Evolutionary conservation across 768 basidiomycete genomes (phyloP).

Genomic region (Agaricus sinodeliciosus): DNA sequence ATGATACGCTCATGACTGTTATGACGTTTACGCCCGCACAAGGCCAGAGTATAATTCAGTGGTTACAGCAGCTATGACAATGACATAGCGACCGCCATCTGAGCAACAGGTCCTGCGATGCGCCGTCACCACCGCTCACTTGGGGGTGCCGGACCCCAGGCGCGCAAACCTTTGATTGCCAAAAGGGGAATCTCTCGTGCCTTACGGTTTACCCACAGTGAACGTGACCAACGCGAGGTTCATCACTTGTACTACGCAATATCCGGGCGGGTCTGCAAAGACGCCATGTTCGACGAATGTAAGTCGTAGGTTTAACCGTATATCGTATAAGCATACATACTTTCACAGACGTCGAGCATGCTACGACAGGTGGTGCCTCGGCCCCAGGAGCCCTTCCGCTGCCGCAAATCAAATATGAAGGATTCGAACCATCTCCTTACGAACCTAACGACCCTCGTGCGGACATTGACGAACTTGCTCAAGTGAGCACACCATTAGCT

Average conservation of each 20-base stretch:
- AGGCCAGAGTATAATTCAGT: too few species aligned
- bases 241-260: not conserved
- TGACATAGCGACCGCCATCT: too few species aligned
- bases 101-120: too few species aligned
- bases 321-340: conserved; percentile 8
- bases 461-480: conserved; percentile 31
- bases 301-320: conserved; percentile 21
- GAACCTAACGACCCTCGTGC: conserved; percentile 43
- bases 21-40: too few species aligned
- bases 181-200: too few species aligned
- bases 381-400: conserved; percentile 29
- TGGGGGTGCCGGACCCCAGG: too few species aligned
- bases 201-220: not conserved
- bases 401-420: conserved; percentile 73
- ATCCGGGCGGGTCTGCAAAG: not conserved
- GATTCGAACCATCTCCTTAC: conserved; percentile 73
- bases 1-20: too few species aligned
- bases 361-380: conserved; percentile 40
- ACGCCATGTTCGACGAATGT: conserved; percentile 63
- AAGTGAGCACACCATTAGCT: conserved; percentile 16
- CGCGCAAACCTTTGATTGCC: too few species aligned
- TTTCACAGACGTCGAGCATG: conserved; percentile 80
- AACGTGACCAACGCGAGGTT: conserved; percentile 7
- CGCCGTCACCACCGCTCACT: too few species aligned
- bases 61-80: too few species aligned